These are phyloP conservation scores for Apophysomyces variabilis DNA, from an alignment of 371 early-diverging fungal genomes.

Conservation along the genomic window DNA sequence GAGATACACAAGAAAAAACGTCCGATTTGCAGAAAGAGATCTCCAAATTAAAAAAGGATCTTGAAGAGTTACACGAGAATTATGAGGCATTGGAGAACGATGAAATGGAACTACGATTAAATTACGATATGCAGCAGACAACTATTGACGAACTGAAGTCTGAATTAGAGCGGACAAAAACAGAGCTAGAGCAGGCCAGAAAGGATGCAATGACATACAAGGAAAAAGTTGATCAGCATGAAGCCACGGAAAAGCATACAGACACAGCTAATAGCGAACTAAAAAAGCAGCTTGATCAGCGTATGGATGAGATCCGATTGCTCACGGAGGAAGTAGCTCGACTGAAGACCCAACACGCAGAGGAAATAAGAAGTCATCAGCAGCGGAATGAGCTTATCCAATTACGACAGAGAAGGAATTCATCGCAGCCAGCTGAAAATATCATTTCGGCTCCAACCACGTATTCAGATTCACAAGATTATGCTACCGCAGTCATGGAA, in stretches of 20 bases:
- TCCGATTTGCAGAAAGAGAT: not conserved
- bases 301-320: not conserved
- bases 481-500: not conserved
- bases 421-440: not conserved
- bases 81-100: constrained; percentile 1
- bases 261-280: not conserved
- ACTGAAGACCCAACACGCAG: not conserved
- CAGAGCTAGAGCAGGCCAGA: not conserved
- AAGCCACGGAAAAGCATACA: not conserved
- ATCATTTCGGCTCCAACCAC: not conserved
- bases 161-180: not conserved
- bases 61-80: not conserved
- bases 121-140: constrained; percentile 8
- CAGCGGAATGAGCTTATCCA: not conserved
- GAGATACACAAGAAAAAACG: not conserved
- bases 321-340: not conserved
- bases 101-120: not conserved
- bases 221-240: not conserved
- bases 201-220: not conserved
- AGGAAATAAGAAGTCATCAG: not conserved
- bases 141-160: not conserved
- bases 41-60: not conserved
- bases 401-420: not conserved
- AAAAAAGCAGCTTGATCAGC: not conserved
- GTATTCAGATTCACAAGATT: not conserved